Conservation (phyloP, 805 yeast genomes). For the Sugiyamaella boreocaroliniensis region DNA sequence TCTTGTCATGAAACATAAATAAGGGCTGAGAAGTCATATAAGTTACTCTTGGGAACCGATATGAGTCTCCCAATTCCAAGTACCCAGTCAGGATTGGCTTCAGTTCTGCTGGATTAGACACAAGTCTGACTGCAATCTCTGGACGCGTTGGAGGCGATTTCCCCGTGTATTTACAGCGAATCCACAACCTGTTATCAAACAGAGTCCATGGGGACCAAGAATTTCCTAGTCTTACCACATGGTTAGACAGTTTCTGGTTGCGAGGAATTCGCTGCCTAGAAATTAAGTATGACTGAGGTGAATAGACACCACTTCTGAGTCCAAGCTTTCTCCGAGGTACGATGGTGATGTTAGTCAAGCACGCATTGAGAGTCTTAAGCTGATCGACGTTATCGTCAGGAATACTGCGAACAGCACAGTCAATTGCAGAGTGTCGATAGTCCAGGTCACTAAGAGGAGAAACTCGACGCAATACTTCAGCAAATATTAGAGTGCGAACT, state of each 20-base stretch:
- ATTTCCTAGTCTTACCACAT: not conserved
- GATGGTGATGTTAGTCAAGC: not conserved
- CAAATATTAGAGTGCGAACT: slow-evolving; percentile 6
- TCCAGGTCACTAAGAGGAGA: slow-evolving; percentile 8
- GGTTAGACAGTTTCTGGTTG: not conserved
- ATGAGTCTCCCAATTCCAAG: not conserved
- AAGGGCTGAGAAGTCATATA: slow-evolving; percentile 11
- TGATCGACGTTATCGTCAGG: not conserved
- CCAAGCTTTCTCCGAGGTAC: not conserved
- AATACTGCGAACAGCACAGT: slow-evolving; percentile 7
- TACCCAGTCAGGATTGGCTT: slow-evolving; percentile 4
- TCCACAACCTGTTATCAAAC: slow-evolving; percentile 18
- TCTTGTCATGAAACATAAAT: slow-evolving; percentile 1
- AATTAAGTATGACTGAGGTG: slow-evolving; percentile 1
- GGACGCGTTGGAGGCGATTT: not conserved
- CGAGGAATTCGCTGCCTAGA: not conserved
- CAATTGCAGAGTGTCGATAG: slow-evolving; percentile 13
- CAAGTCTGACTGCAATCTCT: not conserved
- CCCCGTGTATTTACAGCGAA: slow-evolving; percentile 1
- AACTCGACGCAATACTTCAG: slow-evolving; percentile 4
- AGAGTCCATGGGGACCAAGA: slow-evolving; percentile 19
- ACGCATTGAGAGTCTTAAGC: not conserved
- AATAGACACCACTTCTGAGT: not conserved
- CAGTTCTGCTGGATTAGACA: not conserved
- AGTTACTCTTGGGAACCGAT: slow-evolving; percentile 3